Conservation (phyloP, 1,284 basidiomycete genomes). For the Rhodotorula sp. region DNA sequence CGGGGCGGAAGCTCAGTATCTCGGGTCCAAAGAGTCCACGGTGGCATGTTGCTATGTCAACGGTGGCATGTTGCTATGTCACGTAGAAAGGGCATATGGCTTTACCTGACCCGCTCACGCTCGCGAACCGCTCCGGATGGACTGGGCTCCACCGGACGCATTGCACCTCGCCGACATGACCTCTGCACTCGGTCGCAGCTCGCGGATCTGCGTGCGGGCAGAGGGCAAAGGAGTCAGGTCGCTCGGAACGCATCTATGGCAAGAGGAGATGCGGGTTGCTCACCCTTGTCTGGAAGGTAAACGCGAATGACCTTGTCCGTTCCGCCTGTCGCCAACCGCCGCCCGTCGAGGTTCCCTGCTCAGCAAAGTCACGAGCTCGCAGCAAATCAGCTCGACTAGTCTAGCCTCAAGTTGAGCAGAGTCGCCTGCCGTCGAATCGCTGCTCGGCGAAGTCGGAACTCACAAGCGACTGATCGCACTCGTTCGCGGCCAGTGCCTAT, state of each 20-base stretch:
- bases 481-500: slow-evolving; percentile 21
- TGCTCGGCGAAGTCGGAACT: background rate
- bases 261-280: background rate
- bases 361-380: background rate
- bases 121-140: slow-evolving; percentile 37
- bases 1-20: background rate
- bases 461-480: slow-evolving; percentile 28
- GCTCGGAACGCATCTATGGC: background rate
- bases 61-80: background rate
- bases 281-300: slow-evolving; percentile 39
- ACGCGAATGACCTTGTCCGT: slow-evolving; percentile 30
- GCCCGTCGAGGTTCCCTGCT: slow-evolving; percentile 38
- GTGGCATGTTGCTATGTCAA: background rate
- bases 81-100: background rate
- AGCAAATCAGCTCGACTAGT: too few species aligned
- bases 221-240: background rate
- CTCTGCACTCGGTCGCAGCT: slow-evolving; percentile 29
- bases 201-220: slow-evolving; percentile 15
- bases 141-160: slow-evolving; percentile 35
- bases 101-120: slow-evolving; percentile 28
- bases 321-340: slow-evolving; percentile 31
- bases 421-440: background rate
- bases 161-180: slow-evolving; percentile 34
- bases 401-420: too few species aligned
- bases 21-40: too few species aligned